Evolutionary conservation across 75 land plant genomes (phyloP).

Genomic region (Chamaecyparis obtusa): DNA sequence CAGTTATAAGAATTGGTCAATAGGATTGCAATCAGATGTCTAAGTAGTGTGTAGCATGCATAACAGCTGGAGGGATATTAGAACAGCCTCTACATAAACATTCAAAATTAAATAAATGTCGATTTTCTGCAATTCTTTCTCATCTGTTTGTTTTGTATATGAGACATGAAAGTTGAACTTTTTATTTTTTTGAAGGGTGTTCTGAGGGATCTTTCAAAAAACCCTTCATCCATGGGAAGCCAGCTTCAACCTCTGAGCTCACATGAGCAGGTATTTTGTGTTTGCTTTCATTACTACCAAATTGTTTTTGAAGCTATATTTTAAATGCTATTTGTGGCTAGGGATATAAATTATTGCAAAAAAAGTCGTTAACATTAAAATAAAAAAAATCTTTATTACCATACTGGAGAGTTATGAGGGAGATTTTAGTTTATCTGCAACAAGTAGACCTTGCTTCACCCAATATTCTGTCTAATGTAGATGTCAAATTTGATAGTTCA

Average conservation of each 20-base stretch:
- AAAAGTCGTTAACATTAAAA: neutral
- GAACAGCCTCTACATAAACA: neutral
- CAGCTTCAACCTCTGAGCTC: neutral
- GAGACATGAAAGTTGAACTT: neutral
- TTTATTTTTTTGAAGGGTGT: conserved; percentile 5
- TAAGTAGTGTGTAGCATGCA: neutral
- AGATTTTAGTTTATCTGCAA: neutral
- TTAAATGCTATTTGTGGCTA: neutral
- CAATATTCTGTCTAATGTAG: neutral
- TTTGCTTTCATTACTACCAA: neutral
- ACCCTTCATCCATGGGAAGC: neutral
- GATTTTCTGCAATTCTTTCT: neutral
- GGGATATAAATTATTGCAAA: neutral
- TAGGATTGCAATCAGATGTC: neutral
- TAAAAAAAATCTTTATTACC: neutral
- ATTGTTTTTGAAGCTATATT: neutral
- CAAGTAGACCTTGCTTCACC: neutral
- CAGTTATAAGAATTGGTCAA: neutral
- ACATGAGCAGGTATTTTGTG: conserved; percentile 6
- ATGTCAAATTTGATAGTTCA: neutral
- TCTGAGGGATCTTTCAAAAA: conserved; percentile 12
- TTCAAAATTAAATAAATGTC: neutral
- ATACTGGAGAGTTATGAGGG: neutral
- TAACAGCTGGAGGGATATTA: neutral
- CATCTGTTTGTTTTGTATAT: neutral